Conservation (phyloP, 805 yeast species). For the Pichia gijzeniarum region DNA sequence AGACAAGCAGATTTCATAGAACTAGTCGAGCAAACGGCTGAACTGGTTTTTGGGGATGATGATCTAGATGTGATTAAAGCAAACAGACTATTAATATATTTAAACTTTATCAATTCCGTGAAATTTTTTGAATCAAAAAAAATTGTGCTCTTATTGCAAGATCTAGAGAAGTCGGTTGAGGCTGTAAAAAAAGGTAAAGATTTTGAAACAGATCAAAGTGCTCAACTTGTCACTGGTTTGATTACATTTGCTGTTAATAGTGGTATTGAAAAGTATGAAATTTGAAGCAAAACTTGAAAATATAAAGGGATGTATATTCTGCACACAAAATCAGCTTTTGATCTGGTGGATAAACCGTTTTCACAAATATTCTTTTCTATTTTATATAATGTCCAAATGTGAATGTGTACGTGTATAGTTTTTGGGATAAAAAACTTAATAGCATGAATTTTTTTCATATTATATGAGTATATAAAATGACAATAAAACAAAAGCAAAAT, state of each 20-base stretch:
- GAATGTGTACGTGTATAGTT: too few species aligned
- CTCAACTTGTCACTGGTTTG: conserved; percentile 13
- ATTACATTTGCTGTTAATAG: conserved; percentile 20
- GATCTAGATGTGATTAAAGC: conserved; percentile 26
- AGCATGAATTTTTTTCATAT: too few species aligned
- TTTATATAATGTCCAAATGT: too few species aligned
- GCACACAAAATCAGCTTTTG: too few species aligned
- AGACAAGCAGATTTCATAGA: conserved; percentile 39
- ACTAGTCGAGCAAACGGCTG: conserved; percentile 35
- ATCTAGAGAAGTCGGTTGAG: background rate
- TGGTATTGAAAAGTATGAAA: conserved; percentile 13
- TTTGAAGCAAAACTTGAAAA: too few species aligned
- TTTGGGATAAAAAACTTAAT: too few species aligned
- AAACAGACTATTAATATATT: conserved; percentile 45
- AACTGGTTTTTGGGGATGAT: conserved; percentile 4
- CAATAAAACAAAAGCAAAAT: too few species aligned
- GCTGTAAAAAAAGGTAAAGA: background rate
- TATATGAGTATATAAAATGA: too few species aligned
- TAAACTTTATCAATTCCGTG: conserved; percentile 42
- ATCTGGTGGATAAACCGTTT: too few species aligned
- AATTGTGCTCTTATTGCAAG: background rate
- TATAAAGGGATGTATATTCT: too few species aligned
- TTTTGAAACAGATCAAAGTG: background rate
- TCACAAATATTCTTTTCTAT: too few species aligned
- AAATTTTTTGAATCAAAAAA: conserved; percentile 6